Evolutionary conservation across 2,329 filamentous ascomycete species (phyloP).

Genomic region (Colletotrichum lupini): DNA sequence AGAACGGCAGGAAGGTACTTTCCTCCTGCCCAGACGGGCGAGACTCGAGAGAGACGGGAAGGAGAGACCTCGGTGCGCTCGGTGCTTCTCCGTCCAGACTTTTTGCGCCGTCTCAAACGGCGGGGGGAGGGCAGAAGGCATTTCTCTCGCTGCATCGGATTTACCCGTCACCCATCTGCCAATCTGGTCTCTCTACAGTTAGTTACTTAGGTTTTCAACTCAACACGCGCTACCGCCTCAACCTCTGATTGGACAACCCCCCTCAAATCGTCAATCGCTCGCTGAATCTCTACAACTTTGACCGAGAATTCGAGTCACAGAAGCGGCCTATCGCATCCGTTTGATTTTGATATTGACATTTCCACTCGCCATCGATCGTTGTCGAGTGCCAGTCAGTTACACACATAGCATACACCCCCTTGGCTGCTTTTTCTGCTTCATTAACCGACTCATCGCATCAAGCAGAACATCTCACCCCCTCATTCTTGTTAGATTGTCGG

Average conservation of each 20-base stretch:
- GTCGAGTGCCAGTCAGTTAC: background rate
- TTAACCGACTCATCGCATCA: background rate
- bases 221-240: background rate
- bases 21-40: background rate
- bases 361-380: background rate
- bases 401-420: background rate
- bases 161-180: background rate
- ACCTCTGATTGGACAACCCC: background rate
- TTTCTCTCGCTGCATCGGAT: background rate
- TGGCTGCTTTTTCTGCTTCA: too few relatives aligned
- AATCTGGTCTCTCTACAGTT: background rate
- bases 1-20: background rate
- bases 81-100: slow-evolving; percentile 26
- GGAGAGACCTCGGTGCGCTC: slow-evolving; percentile 15
- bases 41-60: background rate
- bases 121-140: background rate
- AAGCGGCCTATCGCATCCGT: slow-evolving; percentile 13
- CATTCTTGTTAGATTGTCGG: background rate
- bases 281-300: slow-evolving; percentile 24
- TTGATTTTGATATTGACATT: slow-evolving; percentile 12
- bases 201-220: background rate
- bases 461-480: background rate
- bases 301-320: slow-evolving; percentile 13
- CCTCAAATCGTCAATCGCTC: background rate
- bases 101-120: background rate